A percentile compares a stretch with the other conserved stretches of the same genome.
phyloP scores from a whole-genome alignment of 2,329 filamentous ascomycete species.

The Neofusicoccum umdonicola region DNA sequence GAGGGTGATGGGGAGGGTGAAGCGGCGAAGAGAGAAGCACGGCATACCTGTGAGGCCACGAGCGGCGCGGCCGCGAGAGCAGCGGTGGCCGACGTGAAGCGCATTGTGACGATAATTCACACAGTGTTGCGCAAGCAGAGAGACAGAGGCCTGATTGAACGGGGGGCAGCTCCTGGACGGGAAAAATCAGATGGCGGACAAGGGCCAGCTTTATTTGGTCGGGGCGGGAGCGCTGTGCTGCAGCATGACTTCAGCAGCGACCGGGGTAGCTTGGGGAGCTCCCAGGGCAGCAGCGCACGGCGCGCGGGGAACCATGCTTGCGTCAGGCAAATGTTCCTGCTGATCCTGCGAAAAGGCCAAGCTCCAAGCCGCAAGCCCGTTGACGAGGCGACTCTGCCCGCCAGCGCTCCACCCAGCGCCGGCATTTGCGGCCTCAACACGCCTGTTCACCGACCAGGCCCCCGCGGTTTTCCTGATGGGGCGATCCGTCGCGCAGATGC shows the following conservation, averaged over 20 bases:
- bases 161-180: background rate
- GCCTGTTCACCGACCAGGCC: no score
- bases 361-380: background rate
- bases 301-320: slow-evolving; percentile 3
- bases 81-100: slow-evolving; percentile 7
- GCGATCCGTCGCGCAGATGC: background rate
- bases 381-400: background rate
- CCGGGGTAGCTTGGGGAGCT: slow-evolving; percentile 4
- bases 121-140: no score
- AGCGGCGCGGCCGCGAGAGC: slow-evolving; percentile 3
- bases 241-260: slow-evolving; percentile 13
- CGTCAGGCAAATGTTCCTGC: slow-evolving; percentile 14
- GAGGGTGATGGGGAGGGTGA: background rate
- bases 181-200: background rate
- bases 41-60: slow-evolving; percentile 12
- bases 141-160: background rate
- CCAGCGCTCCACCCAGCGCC: background rate
- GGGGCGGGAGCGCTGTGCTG: background rate
- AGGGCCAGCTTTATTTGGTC: background rate
- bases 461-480: background rate
- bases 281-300: background rate
- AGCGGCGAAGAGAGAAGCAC: background rate
- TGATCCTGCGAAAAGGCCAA: slow-evolving; percentile 8
- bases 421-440: background rate
- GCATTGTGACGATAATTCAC: background rate